phyloP scores from a whole-genome alignment of 2,329 filamentous ascomycete species.

The Microcyclosporella mali region DNA sequence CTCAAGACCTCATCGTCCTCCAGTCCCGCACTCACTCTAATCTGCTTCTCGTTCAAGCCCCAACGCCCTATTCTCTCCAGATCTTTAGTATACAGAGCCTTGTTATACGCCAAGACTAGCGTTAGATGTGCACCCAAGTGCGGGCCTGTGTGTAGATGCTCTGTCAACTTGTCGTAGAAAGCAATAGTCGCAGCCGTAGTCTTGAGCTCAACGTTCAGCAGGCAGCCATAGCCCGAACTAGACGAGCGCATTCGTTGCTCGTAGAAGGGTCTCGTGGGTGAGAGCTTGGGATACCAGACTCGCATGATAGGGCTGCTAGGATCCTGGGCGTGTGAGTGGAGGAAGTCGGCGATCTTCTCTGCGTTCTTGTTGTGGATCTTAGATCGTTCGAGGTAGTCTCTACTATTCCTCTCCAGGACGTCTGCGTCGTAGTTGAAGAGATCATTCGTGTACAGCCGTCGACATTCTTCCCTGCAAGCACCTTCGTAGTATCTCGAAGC shows the following conservation, averaged over 20 bases:
- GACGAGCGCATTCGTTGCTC: conserved; percentile 21
- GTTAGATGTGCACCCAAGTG: conserved; percentile 51
- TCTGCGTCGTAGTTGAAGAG: conserved; percentile 89
- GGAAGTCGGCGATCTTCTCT: conserved; percentile 67
- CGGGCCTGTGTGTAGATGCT: conserved; percentile 46
- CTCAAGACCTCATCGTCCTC: conserved; percentile 1
- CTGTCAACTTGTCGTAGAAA: conserved; percentile 45
- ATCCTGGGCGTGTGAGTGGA: conserved; percentile 35
- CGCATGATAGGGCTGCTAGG: neutral
- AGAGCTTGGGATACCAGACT: conserved; percentile 6
- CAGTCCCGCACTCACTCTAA: conserved; percentile 6
- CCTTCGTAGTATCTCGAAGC: conserved; percentile 18
- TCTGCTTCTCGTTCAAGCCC: neutral
- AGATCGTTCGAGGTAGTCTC: conserved; percentile 76
- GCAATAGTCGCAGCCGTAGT: conserved; percentile 35
- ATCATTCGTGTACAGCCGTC: conserved; percentile 65
- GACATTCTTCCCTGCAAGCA: neutral
- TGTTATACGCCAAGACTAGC: conserved; percentile 45
- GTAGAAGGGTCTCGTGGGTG: conserved; percentile 18
- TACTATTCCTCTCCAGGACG: conserved; percentile 88
- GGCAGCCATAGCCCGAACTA: conserved; percentile 48
- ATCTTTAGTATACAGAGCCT: conserved; percentile 39
- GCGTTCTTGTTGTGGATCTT: conserved; percentile 77
- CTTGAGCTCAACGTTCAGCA: conserved; percentile 49
- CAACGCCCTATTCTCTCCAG: conserved; percentile 30